phyloP scores from a whole-genome alignment of 1,284 basidiomycete genomes.

The Rhizopogon parksii region DNA sequence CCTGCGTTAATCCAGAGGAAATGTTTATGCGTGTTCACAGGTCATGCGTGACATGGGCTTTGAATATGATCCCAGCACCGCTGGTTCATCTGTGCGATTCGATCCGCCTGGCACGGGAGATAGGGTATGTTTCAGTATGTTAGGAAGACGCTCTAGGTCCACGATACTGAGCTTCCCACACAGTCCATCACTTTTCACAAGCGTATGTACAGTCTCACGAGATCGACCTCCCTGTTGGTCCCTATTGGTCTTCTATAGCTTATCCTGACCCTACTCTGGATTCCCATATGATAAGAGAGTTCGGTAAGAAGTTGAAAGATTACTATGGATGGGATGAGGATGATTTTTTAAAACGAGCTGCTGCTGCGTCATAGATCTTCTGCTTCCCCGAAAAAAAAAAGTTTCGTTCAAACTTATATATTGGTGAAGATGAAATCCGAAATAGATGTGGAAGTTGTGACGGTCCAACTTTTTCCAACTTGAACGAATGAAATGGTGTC shows the following conservation, averaged over 20 bases:
- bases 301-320: conserved; percentile 51
- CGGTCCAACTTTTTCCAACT: too few species aligned
- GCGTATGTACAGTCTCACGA: conserved; percentile 39
- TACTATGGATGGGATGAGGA: conserved; percentile 68
- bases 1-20: not conserved
- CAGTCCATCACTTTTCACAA: conserved; percentile 72
- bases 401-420: too few species aligned
- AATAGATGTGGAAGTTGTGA: too few species aligned
- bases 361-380: not conserved
- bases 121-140: conserved; percentile 34
- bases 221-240: not conserved
- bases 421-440: not conserved
- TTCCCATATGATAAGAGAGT: conserved; percentile 43
- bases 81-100: conserved; percentile 76
- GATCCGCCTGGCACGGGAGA: conserved; percentile 60
- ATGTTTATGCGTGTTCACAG: conserved; percentile 29
- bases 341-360: conserved; percentile 37
- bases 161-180: conserved; percentile 6
- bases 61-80: conserved; percentile 60
- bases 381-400: too few species aligned
- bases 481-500: not conserved
- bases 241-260: conserved; percentile 33
- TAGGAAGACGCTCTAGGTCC: conserved; percentile 1
- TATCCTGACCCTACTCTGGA: conserved; percentile 65
- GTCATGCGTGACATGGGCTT: conserved; percentile 76